A percentile compares a stretch with the other conserved stretches of the same genome.
These are phyloP conservation scores for Aplosporella prunicola DNA, from an alignment of 2,329 filamentous ascomycete genomes.

Conservation along the genomic window DNA sequence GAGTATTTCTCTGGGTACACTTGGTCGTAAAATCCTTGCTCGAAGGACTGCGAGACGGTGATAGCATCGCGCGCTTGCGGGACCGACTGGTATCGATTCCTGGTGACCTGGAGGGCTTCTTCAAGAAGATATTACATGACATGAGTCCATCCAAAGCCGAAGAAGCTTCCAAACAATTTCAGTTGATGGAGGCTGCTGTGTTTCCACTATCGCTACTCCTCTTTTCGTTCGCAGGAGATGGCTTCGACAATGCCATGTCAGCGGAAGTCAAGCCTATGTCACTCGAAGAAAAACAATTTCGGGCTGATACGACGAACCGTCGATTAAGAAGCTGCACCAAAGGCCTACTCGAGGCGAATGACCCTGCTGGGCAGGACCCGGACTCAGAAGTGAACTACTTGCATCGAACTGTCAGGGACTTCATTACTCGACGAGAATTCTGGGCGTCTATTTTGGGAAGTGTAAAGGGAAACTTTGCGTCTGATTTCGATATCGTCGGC, in stretches of 20 bases:
- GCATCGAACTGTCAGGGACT: slow-evolving; percentile 15
- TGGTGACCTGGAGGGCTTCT: slow-evolving; percentile 13
- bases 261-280: slow-evolving; percentile 1
- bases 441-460: too few species aligned
- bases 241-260: slow-evolving; percentile 4
- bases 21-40: slow-evolving; percentile 14
- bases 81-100: slow-evolving; percentile 12
- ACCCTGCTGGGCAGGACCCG: not conserved
- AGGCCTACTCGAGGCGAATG: slow-evolving; percentile 12
- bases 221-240: slow-evolving; percentile 14
- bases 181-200: slow-evolving; percentile 7
- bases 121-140: slow-evolving; percentile 13
- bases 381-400: slow-evolving; percentile 10
- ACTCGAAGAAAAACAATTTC: not conserved
- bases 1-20: slow-evolving; percentile 17
- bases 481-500: too few species aligned
- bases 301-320: slow-evolving; percentile 1
- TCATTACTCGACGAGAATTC: too few species aligned
- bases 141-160: slow-evolving; percentile 3
- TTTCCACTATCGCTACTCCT: slow-evolving; percentile 11
- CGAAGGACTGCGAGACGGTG: slow-evolving; percentile 10
- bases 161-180: slow-evolving; percentile 14
- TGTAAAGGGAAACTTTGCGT: too few species aligned
- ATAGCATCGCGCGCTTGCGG: slow-evolving; percentile 12
- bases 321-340: slow-evolving; percentile 13